Evolutionary conservation across 345 rosid genomes (phyloP).

Genomic region (Capsella bursapastoris): DNA sequence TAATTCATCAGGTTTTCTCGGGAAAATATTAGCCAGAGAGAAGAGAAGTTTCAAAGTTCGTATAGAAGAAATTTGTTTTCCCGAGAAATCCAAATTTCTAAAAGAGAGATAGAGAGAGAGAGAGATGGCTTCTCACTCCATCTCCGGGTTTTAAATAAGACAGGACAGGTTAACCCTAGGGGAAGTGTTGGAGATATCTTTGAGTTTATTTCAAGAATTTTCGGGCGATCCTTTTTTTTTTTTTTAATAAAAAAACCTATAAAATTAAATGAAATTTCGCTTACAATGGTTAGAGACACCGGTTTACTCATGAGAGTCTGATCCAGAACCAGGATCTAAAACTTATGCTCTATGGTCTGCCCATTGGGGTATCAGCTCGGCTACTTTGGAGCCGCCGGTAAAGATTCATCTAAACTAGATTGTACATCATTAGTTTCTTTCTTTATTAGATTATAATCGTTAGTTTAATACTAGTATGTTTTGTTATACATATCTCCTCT

Average conservation of each 20-base stretch:
- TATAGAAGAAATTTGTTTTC: neutral
- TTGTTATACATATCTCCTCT: too few relatives aligned
- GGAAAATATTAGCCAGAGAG: neutral
- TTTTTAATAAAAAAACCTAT: neutral
- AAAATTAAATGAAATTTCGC: neutral
- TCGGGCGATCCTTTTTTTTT: neutral
- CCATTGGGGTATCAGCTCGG: slow-evolving; percentile 24
- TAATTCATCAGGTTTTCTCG: neutral
- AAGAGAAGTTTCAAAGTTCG: slow-evolving; percentile 2
- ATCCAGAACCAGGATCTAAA: neutral
- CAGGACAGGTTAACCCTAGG: slow-evolving; percentile 40
- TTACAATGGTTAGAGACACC: neutral
- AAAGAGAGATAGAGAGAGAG: slow-evolving; percentile 25
- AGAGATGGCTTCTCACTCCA: slow-evolving; percentile 35
- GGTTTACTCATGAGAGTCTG: slow-evolving; percentile 9
- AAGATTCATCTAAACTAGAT: neutral
- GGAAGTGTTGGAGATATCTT: slow-evolving; percentile 32
- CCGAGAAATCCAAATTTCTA: slow-evolving; percentile 1
- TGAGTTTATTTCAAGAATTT: slow-evolving; percentile 26
- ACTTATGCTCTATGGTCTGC: neutral
- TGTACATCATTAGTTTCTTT: neutral
- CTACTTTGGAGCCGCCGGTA: slow-evolving; percentile 36
- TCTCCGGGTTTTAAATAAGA: slow-evolving; percentile 45
- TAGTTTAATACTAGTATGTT: neutral
- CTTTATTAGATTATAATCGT: neutral